Base-by-base conservation (phyloP, 306 rosid species). In the Rosa rugosa region DNA sequence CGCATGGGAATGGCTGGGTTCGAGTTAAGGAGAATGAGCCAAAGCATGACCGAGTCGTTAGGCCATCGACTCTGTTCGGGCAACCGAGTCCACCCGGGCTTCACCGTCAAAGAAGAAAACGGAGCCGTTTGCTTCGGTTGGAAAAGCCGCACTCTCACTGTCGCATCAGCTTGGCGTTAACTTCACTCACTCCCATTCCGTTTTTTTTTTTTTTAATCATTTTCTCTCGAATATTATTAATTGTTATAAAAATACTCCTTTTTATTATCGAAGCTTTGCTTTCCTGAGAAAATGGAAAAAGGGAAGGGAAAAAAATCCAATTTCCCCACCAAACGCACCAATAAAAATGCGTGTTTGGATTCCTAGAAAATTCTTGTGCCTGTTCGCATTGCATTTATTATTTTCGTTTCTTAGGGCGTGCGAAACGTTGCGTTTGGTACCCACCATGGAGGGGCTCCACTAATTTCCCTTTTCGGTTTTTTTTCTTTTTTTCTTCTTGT, bases 121-220 rank as follows among this genome's bases (percentile, higher is more conserved):
- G 98, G 98, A 50, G 98, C 91, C 13, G 79, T 95, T 80, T 77
- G 88, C 78, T 83, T 90, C 79, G 96, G 99, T 13, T 95, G 99
- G 99, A 91, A 75, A 87, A 93, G 97, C 49, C 91, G 89, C 77
- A 84, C 90, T 31, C 97, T 95, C 84, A 87, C 98, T 45, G 98
- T 92, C 71, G 95, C 97, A 68, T 92, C 99, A 54, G 92, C 97
- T 72, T 95, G 99, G 99, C 93, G 96, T 93, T 95, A 92, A 89
- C 87, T 82, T 82, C 78, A 70, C 84, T 75, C 16, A 47, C 1
- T n/a, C 0, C 1, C 49, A 12, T 66, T 0, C 22, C 11, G 75
- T 8, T 13, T 27, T 70, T 57, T 7, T n/a, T 9, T 22, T 8
- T 47, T 18, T 46, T 22, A 34, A 4, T 11, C 7, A 69, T 53